Percentiles rank a stretch among this genome's conserved stretches.
Conservation (phyloP, 2,329 filamentous ascomycete species). For the Fusarium sp. region DNA sequence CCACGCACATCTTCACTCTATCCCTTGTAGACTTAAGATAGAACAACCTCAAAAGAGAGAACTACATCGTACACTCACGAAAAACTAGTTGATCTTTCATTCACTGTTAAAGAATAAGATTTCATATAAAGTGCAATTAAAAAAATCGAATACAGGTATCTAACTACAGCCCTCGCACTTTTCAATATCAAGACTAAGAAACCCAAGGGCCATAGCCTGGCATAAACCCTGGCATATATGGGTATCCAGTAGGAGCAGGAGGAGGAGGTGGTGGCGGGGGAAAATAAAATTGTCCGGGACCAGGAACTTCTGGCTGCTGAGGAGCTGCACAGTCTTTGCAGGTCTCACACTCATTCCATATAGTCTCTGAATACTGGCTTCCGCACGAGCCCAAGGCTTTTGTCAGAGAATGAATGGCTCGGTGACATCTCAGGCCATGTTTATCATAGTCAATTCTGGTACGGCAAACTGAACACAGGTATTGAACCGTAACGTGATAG, state of each 20-base stretch:
- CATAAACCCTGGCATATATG: too few species aligned
- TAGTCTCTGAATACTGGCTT: neutral
- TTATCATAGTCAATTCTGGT: neutral
- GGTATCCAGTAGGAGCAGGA: neutral
- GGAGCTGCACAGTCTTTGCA: neutral
- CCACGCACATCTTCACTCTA: too few species aligned
- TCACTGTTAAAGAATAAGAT: too few species aligned
- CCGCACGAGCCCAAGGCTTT: neutral
- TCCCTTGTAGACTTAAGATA: too few species aligned
- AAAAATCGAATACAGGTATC: too few species aligned
- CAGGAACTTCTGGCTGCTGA: neutral
- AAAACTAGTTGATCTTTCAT: too few species aligned
- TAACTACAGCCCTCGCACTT: too few species aligned
- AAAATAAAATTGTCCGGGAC: neutral
- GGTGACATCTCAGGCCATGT: neutral
- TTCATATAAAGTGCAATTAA: too few species aligned
- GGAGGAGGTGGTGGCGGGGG: neutral
- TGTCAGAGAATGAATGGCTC: neutral
- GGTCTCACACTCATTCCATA: neutral
- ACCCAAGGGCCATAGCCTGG: neutral
- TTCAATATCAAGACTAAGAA: too few species aligned
- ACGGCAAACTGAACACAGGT: slow-evolving; percentile 2
- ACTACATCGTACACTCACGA: too few species aligned
- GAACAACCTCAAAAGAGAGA: too few species aligned
- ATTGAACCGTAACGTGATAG: slow-evolving; percentile 5